phyloP scores from a whole-genome alignment of 2,329 filamentous ascomycete genomes.

The Daldinia eschscholtzii region DNA sequence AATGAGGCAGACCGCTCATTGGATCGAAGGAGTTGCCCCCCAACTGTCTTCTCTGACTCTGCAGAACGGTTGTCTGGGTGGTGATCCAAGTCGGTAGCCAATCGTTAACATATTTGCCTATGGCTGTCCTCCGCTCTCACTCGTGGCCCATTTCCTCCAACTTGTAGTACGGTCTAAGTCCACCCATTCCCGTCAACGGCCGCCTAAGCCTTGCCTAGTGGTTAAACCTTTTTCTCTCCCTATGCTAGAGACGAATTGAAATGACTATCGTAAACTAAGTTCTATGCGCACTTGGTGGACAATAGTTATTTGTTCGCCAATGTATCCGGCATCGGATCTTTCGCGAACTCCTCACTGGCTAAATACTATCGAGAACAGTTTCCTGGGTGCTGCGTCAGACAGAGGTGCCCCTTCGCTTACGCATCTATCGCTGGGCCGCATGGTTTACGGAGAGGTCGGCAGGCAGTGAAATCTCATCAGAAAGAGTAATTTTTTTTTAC shows the following conservation, averaged over 20 bases:
- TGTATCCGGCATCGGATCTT: constrained; percentile 19
- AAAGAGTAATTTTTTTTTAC: constrained; percentile 14
- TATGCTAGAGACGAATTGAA: constrained; percentile 15
- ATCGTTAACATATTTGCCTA: constrained; percentile 36
- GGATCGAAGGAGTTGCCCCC: constrained; percentile 33
- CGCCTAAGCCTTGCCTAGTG: constrained; percentile 6
- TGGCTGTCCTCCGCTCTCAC: constrained; percentile 25
- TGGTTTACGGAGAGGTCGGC: constrained; percentile 37
- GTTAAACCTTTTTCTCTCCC: not conserved
- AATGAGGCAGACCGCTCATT: constrained; percentile 33
- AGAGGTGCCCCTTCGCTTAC: constrained; percentile 19
- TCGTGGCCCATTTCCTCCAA: constrained; percentile 34
- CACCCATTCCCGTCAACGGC: constrained; percentile 17
- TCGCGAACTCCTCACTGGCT: constrained; percentile 4
- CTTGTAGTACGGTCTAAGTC: constrained; percentile 30
- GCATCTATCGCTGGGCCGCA: constrained; percentile 23
- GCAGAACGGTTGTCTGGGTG: constrained; percentile 27
- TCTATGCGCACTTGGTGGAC: constrained; percentile 11
- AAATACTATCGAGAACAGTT: constrained; percentile 12
- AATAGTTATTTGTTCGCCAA: constrained; percentile 13
- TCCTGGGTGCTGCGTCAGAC: not conserved
- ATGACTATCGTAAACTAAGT: constrained; percentile 21
- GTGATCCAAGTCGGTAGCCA: constrained; percentile 43
- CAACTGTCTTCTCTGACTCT: constrained; percentile 27
- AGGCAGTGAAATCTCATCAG: constrained; percentile 42